Conservation (phyloP, 2,329 filamentous ascomycete genomes). For the Nemania abortiva region DNA sequence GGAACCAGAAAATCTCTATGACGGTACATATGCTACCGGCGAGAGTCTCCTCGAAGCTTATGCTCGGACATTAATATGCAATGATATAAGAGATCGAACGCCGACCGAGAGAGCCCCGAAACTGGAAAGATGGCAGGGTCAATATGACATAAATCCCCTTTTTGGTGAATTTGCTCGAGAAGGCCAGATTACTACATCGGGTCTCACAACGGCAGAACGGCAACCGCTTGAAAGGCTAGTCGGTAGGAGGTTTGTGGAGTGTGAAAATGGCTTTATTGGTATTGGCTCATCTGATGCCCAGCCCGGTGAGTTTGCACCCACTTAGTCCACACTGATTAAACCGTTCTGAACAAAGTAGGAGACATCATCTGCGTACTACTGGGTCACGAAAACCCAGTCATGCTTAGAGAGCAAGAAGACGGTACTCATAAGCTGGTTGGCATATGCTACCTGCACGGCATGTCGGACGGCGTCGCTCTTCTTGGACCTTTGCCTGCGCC, state of each 20-base stretch:
- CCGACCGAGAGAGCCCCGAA: background rate
- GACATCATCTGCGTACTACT: slow-evolving; percentile 13
- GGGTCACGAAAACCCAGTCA: slow-evolving; percentile 1
- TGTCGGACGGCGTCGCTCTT: slow-evolving; percentile 3
- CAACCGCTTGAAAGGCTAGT: background rate
- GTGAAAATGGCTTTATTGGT: background rate
- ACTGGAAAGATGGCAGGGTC: background rate
- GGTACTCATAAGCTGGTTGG: slow-evolving; percentile 15
- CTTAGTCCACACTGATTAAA: background rate
- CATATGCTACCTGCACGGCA: slow-evolving; percentile 7
- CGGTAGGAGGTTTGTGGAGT: background rate
- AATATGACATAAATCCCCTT: background rate
- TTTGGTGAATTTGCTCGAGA: background rate
- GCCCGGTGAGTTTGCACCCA: background rate
- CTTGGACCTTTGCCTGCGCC: slow-evolving; percentile 1
- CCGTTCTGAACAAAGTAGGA: background rate
- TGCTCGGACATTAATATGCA: background rate
- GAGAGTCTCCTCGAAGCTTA: slow-evolving; percentile 5
- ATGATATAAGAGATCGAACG: slow-evolving; percentile 1
- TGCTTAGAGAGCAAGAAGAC: background rate
- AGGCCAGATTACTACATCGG: background rate
- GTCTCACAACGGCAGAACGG: background rate
- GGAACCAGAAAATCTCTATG: slow-evolving; percentile 2
- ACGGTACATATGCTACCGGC: background rate
- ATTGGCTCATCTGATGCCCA: background rate